Evolutionary conservation across 306 rosid species (phyloP).

Genomic region (Gleditsia sinensis): DNA sequence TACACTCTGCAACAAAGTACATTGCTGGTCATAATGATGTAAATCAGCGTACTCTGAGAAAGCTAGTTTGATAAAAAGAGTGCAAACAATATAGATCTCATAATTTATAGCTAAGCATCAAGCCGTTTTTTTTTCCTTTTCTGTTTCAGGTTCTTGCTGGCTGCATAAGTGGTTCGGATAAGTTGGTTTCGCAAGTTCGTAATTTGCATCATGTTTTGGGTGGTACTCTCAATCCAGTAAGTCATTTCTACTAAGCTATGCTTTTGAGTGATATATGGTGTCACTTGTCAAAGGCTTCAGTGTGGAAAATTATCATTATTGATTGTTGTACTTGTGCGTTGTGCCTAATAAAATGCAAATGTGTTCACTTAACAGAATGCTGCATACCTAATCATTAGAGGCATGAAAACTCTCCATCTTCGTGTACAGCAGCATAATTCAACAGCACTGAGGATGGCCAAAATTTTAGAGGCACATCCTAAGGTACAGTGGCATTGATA

Average conservation of each 20-base stretch:
- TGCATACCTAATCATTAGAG: constrained; percentile 90
- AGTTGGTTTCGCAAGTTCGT: constrained; percentile 74
- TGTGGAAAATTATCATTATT: constrained; percentile 6
- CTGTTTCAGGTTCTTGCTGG: constrained; percentile 82
- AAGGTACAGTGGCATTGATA: constrained; percentile 53
- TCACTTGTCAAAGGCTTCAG: background rate
- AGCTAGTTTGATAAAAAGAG: background rate
- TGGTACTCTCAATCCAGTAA: constrained; percentile 89
- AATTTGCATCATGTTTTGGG: constrained; percentile 87
- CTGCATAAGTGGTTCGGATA: constrained; percentile 75
- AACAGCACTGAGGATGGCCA: constrained; percentile 80
- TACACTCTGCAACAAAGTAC: constrained; percentile 90
- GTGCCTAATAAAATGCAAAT: background rate
- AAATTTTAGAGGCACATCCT: constrained; percentile 96
- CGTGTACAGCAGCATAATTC: constrained; percentile 96
- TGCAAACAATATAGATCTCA: background rate
- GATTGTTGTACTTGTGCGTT: background rate
- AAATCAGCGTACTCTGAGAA: constrained; percentile 33
- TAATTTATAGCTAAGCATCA: constrained; percentile 2
- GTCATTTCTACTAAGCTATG: constrained; percentile 34
- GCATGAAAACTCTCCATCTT: constrained; percentile 96
- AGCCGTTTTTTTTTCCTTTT: background rate
- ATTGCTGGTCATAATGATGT: constrained; percentile 96
- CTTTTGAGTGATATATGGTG: background rate
- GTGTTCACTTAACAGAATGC: constrained; percentile 70